Evolutionary conservation across 441 rosid species (phyloP), one percentile per base, ranked within the genome.

Genomic region (Gossypium armourianum): DNA sequence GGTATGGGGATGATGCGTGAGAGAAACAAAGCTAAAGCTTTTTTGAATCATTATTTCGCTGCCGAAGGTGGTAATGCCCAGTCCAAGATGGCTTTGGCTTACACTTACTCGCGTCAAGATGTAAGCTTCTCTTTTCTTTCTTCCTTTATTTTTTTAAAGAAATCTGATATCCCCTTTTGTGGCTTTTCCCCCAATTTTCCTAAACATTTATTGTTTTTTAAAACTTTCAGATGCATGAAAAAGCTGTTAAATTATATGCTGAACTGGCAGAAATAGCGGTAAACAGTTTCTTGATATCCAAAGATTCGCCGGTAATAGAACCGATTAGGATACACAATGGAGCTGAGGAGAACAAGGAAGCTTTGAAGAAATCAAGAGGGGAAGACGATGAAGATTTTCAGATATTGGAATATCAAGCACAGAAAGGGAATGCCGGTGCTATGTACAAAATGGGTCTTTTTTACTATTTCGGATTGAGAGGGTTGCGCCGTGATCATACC

Each of bases 351-450:
- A 95, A 95, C 73, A 95, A 92, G 82, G 97, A 87, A 19, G 96
- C 91, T 20, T 63, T 94, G 36, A 88, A 97, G 79, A 92, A 92
- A 77, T 95, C 89, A 0, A 85, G 87, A 49, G 99, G 99, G 15
- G 98, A 94, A 77, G 95, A 95, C 12, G 97, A 95, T 69, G 98
- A 95, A 70, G 99, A 90, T 82, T 95, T 95, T 61, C 99, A 95
- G 87, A 90, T 95, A 68, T 77, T 89, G 81, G 98, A 92, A 78
- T 92, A 90, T 79, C 96, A 92, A 79, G 99, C 99, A 15, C 97
- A 89, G 79, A 95, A 92, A 79, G 98, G 97, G 58, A 92, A 90
- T 84, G 86, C 90, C 52, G 82, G 23, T 4, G 97, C 97, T 0
- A 92, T 95, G 99, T 89, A 90, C 81, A 92, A 79, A 74, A 84